Base-by-base conservation (phyloP, 1,284 basidiomycete species). In the Exsudoporus floridanus region DNA sequence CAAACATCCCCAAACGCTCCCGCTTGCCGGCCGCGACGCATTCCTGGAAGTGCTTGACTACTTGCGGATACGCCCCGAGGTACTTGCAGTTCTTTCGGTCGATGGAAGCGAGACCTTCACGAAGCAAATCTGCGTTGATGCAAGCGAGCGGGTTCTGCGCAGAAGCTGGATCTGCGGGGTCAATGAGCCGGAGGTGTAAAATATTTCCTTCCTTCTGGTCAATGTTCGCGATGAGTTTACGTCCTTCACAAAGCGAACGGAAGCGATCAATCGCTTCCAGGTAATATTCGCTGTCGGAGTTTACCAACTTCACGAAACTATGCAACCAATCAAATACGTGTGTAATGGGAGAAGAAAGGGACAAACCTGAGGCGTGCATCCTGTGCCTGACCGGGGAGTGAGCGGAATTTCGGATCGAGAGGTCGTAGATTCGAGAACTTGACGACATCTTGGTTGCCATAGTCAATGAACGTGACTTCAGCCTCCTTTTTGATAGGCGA, bases 151-250 rank as follows among this genome's bases (percentile, higher is more conserved):
- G 84, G 64, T 92, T 86, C 27, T 81, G 73, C 9, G 81, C 77
- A 10, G 81, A 77, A 10, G 78, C 74, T 5, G 90, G 84, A 70
- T 94, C 88, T 30, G 77, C 70, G 1, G 93, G 88, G 67, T 96
- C 92, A 57, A 95, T 93, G 41, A 96, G 80, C 31, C 94, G 88
- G 48, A 96, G 80, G 70, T 96, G 94, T 16, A 93, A 76, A 4
- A 86, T 66, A 35, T 79, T 67, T 39, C 88, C 89, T 66, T 96
- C 94, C 63, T 78, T 84, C 65, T 88, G 82, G 71, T 98, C 94
- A 53, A 94, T 74, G 73, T 94, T 96, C 34, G 93, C 94, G 40
- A 97, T 77, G 30, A 98, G 80, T 69, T 94, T 93, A 51, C 90
- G 87, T 28, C 90, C 92, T 72, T 93, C 93, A 61, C 90, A 90